Base-by-base conservation (phyloP, 805 yeast species). In the Candida broadrunensis region DNA sequence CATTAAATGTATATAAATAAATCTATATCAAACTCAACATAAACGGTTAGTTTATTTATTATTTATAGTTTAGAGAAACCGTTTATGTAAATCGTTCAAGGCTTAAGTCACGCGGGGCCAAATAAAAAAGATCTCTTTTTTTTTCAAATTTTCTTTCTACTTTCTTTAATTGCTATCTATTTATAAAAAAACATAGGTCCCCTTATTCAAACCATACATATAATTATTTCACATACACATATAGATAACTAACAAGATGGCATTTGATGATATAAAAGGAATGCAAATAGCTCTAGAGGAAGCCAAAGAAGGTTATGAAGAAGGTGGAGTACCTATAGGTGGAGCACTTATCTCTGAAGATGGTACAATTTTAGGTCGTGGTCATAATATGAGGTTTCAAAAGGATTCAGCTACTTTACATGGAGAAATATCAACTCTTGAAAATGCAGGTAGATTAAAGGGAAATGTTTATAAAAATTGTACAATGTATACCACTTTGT, bases 261-360 rank as follows among this genome's bases (percentile, higher is more conserved):
- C 72, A 29, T 77, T 81, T 51, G 83, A 83, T 69, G 91, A 85
- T 58, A 55, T 56, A 11, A 65, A 73, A 45, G 95, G 95, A 31
- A 61, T 86, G 71, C 67, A 75, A 41, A 75, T 83, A 37, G 91
- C 93, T 36, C 65, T 78, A 33, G 87, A 83, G 49, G 87, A 86
- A 66, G 93, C 95, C 5, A 59, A 61, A 35, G 70, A 72, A 80
- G 85, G 90, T 36, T 77, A 72, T 52, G 69, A 63, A 4, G 95
- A 89, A 63, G 95, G 95, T n/a, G 97, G 97, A 36, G 82, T 89
- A 19, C 96, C 96, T 3, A 88, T 88, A 44, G 85, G 95, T 11
- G 91, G 89, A 4, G 85, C 83, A 29, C 69, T 87, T 39, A 74
- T 88, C 35, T 73, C 75, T 39, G 81, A 77, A 48, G 90, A 85